Base-by-base conservation (phyloP, 2,329 filamentous ascomycete species). In the Phialophora expanda region DNA sequence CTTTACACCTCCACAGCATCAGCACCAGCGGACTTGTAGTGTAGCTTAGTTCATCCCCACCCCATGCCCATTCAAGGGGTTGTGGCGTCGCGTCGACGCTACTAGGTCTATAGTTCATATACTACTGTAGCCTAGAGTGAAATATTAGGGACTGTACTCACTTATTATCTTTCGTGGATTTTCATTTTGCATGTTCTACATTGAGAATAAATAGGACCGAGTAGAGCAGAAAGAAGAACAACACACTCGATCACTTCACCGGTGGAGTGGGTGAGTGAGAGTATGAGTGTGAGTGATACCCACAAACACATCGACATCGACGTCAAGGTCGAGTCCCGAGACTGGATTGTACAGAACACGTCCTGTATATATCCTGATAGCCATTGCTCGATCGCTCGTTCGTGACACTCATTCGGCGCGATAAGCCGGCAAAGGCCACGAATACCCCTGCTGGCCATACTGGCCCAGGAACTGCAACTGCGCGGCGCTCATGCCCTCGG, bases 371-470 rank as follows among this genome's bases (percentile, higher is more conserved):
- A 32, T 32, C 30, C 1, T 2, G 6, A 6, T 9, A 30, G 28
- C 28, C 28, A 30, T 6, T 50, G 46, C 46, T 17, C n/a, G 22
- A 3, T 1, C 4, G 5, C 48, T 22, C 22, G 11, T 3, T 26
- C 12, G 6, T 14, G 4, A 1, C 48, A 12, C 28, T 55, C 28
- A 55, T 12, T 32, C 24, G 2, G 53, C 53, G 12, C 28, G 53
- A 20, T 55, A 32, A 55, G 26, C n/a, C 5, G 53, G 28, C 30
- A 61, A 41, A 14, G 58, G 58, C 58, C 58, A 61, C 17, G 58
- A 61, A 28, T 54, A 54, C 2, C 58, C 58, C 34, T 61, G 58
- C 30, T 61, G 58, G 2, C 58, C 58, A n/a, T 61, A 61, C 58
- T 53, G 46, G 24, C 30, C 48, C 12, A 61, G 34, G 30, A 53